Conservation (phyloP, 306 rosid genomes). For the Alnus rubra region DNA sequence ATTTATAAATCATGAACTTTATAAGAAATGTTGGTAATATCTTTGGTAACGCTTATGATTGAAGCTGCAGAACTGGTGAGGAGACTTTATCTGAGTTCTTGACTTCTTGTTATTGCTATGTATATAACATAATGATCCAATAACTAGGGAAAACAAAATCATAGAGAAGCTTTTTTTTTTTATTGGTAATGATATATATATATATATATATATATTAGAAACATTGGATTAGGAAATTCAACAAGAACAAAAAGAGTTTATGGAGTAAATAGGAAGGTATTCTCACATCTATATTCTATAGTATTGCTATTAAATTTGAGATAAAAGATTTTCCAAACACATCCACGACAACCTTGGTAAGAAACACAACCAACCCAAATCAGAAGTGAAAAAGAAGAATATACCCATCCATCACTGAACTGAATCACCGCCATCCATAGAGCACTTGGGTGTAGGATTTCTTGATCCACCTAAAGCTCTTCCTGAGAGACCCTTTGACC, state of each 20-base stretch:
- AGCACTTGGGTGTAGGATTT: constrained; percentile 63
- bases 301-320: not conserved
- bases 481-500: constrained; percentile 82
- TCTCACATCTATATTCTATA: not conserved
- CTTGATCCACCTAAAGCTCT: constrained; percentile 88
- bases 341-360: constrained; percentile 5
- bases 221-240: not conserved
- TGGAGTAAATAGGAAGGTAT: not conserved
- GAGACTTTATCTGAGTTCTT: not conserved
- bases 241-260: too few relatives aligned
- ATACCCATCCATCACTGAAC: not conserved
- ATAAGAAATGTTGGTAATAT: not conserved
- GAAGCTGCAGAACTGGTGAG: not conserved
- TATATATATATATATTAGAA: too few relatives aligned
- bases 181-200: too few relatives aligned
- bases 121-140: not conserved
- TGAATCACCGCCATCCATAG: constrained; percentile 63
- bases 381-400: not conserved
- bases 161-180: not conserved
- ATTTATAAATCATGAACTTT: not conserved
- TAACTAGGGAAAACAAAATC: not conserved
- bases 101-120: not conserved
- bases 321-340: not conserved
- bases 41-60: not conserved
- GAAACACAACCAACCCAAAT: not conserved